Base-by-base conservation (phyloP, 768 basidiomycete genomes). In the Agaricus blazei region DNA sequence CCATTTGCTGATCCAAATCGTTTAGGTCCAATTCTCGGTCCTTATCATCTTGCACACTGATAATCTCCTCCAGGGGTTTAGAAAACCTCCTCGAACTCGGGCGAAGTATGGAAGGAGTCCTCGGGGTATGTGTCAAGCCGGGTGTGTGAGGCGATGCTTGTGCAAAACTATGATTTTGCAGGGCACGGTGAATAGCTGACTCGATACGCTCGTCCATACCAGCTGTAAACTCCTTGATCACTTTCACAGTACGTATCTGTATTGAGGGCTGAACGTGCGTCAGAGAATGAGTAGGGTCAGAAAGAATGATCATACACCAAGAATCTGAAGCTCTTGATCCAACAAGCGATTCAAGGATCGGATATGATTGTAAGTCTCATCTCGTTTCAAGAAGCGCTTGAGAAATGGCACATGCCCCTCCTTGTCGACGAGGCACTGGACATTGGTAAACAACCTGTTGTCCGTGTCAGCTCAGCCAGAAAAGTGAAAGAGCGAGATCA, bases 1-100 rank as follows among this genome's bases (percentile, higher is more conserved):
- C 77, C 83, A 19, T 77, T 80, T 4, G 90, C 91, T 23, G 93
- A 93, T 0, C 92, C 93, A 72, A 93, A 93, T 96, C 96, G 97
- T 3, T 87, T 54, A 70, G 69, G 1, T 83, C 70, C n/a, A 90
- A 69, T 51, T 85, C 29, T 44, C 54, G 5, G 15, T 56, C 54
- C 34, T 56, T 56, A n/a, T 50, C 48, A 36, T 56, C 48, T 34
- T 56, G 54, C 2, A 50, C 54, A 4, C 54, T 50, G 4, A 26
- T 49, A 31, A 56, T 56, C 42, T 56, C 54, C 29, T 50, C 42
- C 14, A 56, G 38, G 23, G 48, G 54, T 31, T 56, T 42, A 14
- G 26, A 14, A 5, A 56, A 2, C n/a, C 24, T 23, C 9, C 48
- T 50, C 12, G 54, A 49, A 12, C 41, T 23, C 4, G 48, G 54